Percentiles rank a stretch among this genome's conserved stretches.
Conservation (phyloP, 176 grass and related monocot genomes). For the Oryza longistaminata region DNA sequence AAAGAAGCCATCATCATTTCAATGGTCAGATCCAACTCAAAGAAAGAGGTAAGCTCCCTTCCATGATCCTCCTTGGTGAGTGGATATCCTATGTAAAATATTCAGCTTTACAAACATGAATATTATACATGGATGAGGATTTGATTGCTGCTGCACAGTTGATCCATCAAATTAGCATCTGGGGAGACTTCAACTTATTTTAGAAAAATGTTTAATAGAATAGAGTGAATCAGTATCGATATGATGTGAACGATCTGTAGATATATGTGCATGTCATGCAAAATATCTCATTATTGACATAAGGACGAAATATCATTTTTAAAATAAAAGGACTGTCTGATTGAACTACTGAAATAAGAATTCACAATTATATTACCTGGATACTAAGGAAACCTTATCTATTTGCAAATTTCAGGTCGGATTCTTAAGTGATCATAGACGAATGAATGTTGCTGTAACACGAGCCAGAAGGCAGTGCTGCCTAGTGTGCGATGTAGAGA, state of each 20-base stretch:
- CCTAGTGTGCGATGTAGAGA: conserved; percentile 82
- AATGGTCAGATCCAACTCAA: conserved; percentile 94
- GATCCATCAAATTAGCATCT: conserved; percentile 8
- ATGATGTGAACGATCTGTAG: not conserved
- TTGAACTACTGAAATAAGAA: not conserved
- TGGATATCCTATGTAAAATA: not conserved
- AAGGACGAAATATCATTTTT: not conserved
- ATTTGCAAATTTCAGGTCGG: conserved; percentile 58
- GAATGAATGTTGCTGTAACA: conserved; percentile 97
- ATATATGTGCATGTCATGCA: not conserved
- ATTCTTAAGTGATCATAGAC: conserved; percentile 85
- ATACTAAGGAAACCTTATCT: not conserved
- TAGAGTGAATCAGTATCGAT: not conserved
- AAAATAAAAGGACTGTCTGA: not conserved
- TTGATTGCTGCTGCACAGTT: not conserved
- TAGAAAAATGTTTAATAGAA: not conserved
- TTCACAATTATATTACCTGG: not conserved
- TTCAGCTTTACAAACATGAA: conserved; percentile 4
- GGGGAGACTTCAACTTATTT: not conserved
- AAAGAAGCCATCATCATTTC: conserved; percentile 97
- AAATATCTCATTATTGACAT: not conserved
- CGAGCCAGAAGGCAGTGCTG: conserved; percentile 91
- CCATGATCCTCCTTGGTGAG: not conserved
- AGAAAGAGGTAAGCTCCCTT: conserved; percentile 70
- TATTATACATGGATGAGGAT: not conserved